Base-by-base conservation (phyloP, 176 grass and related monocot genomes). In the Alopecurus myosuroides region DNA sequence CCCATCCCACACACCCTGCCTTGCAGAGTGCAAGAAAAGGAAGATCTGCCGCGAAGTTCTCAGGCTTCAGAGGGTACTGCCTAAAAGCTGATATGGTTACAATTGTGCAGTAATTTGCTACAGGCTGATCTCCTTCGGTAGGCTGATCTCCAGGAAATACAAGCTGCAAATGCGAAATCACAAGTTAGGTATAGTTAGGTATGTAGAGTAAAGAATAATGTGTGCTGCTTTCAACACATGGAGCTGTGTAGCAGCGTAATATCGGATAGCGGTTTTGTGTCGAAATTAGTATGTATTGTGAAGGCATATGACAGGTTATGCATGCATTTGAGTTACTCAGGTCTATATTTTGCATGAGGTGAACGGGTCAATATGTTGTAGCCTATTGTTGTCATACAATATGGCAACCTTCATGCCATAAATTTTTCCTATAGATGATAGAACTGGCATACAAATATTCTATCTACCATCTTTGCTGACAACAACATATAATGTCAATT, bases 91-190 rank as follows among this genome's bases (percentile, higher is more conserved):
- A 6, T 55, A 77, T 44, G 31, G 63, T 52, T 44, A 25, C 25
- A 23, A 73, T 9, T 5, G 1, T 55, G n/a, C 12, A 18, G 34
- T 37, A 7, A 68, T n/a, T 53, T 14, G 37, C 57, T 87, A 90
- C 85, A 90, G 79, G 80, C 76, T 94, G 72, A 94, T 81, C 62
- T 94, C 96, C 91, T 96, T 88, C 19, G 97, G 97, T 13, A 99
- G 82, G 53, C 97, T 99, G 81, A 94, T 88, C 50, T 96, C 93
- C 89, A 99, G 74, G 86, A 99, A 96, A 83, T 98, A 98, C 70
- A 95, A 92, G 76, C 97, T 98, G 91, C n/a, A 53, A 66, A 91
- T 62, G 56, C 30, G 48, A 53, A 86, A 51, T 62, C 51, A 48
- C 14, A 52, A 66, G 58, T 84, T 70, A 84, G 76, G 56, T 53